These are phyloP conservation scores for Rhizopogon sp. DNA, from an alignment of 768 basidiomycete genomes.

Conservation along the genomic window DNA sequence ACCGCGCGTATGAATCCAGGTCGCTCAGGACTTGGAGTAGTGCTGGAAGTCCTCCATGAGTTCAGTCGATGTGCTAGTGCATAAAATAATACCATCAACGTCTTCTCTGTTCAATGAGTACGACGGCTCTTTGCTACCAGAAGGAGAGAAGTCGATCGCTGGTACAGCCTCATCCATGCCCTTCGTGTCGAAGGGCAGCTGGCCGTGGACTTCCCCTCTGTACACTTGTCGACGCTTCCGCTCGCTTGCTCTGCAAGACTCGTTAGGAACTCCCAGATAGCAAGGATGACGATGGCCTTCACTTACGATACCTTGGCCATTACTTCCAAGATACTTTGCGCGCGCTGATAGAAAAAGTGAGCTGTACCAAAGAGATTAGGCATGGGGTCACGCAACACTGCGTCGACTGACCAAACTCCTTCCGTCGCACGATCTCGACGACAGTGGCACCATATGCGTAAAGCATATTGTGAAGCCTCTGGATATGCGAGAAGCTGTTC, in stretches of 20 bases:
- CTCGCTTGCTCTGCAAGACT: constrained; percentile 56
- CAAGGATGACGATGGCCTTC: background rate
- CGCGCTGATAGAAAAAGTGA: constrained; percentile 75
- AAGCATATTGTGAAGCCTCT: constrained; percentile 82
- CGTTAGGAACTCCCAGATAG: constrained; percentile 1
- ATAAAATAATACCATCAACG: constrained; percentile 55
- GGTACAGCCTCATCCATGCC: constrained; percentile 82
- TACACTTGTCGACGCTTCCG: constrained; percentile 82
- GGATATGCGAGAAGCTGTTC: constrained; percentile 88
- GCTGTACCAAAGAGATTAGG: constrained; percentile 33
- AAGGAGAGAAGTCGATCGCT: constrained; percentile 72
- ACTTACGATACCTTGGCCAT: constrained; percentile 85
- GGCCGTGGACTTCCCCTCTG: constrained; percentile 75
- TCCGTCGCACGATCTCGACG: constrained; percentile 85
- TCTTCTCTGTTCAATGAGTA: constrained; percentile 68
- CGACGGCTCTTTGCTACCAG: constrained; percentile 52
- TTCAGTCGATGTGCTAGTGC: background rate
- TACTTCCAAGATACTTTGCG: constrained; percentile 75
- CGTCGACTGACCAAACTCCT: constrained; percentile 70
- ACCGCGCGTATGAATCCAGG: constrained; percentile 51
- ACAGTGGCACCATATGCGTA: constrained; percentile 92
- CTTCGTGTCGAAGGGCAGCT: constrained; percentile 80
- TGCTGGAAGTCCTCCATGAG: constrained; percentile 32
- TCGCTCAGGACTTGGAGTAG: constrained; percentile 61
- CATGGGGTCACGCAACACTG: background rate